Evolutionary conservation across 768 basidiomycete genomes (phyloP).

Genomic region (Mycena galericulata): DNA sequence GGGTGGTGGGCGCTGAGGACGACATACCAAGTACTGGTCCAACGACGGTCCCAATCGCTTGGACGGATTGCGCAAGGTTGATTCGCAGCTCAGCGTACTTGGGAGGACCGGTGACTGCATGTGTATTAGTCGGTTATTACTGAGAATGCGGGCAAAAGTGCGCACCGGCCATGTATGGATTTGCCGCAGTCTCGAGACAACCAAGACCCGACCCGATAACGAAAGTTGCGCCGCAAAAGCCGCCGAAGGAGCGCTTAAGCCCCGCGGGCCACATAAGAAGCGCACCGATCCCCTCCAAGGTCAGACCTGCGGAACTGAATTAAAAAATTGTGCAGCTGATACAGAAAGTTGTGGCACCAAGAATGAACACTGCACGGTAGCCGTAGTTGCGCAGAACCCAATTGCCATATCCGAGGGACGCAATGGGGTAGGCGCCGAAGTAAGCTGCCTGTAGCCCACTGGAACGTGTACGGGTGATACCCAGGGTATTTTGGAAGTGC

Average conservation of each 20-base stretch:
- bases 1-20: too few relatives aligned
- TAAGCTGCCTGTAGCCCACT: constrained; percentile 51
- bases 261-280: constrained; percentile 52
- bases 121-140: neutral
- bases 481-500: constrained; percentile 48
- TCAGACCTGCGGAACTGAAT: constrained; percentile 31
- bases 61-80: constrained; percentile 49
- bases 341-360: constrained; percentile 28
- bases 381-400: constrained; percentile 49
- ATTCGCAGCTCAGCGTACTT: constrained; percentile 48
- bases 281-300: constrained; percentile 48
- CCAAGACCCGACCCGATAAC: constrained; percentile 50
- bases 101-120: constrained; percentile 47
- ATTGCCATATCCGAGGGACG: constrained; percentile 49
- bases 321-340: neutral
- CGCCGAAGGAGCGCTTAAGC: constrained; percentile 48
- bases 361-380: constrained; percentile 49
- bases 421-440: constrained; percentile 50
- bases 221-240: constrained; percentile 51
- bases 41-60: constrained; percentile 48
- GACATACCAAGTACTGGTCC: constrained; percentile 45
- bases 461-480: constrained; percentile 48
- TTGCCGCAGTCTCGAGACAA: constrained; percentile 48
- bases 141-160: neutral
- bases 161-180: constrained; percentile 51